Conservation (phyloP, 2,329 filamentous ascomycete genomes). For the Exophiala oligosperma region DNA sequence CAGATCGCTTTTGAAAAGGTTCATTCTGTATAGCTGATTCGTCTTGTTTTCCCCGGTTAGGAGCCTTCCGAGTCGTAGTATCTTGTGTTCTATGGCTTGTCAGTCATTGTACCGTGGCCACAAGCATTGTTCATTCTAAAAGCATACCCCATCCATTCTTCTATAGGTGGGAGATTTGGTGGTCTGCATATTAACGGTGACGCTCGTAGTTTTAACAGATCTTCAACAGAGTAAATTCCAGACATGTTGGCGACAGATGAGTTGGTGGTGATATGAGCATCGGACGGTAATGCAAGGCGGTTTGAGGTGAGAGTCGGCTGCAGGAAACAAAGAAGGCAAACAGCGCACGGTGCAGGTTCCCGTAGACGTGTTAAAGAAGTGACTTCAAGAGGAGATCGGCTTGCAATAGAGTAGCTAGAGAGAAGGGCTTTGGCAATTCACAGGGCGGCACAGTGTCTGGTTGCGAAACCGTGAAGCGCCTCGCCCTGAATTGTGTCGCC, state of each 20-base stretch:
- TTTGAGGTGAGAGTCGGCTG: not conserved
- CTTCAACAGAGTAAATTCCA: conserved; percentile 71
- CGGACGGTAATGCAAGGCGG: not conserved
- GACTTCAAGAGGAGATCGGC: not conserved
- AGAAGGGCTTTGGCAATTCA: not conserved
- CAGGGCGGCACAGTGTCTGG: not conserved
- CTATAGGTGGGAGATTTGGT: conserved; percentile 72
- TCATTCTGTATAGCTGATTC: conserved; percentile 21
- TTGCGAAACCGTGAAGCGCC: not conserved
- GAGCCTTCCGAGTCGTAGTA: conserved; percentile 34
- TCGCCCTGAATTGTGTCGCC: not conserved
- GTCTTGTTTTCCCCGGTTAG: conserved; percentile 22
- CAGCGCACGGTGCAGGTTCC: too few relatives aligned
- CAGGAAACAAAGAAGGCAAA: too few relatives aligned
- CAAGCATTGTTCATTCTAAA: conserved; percentile 7
- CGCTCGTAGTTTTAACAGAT: conserved; percentile 71
- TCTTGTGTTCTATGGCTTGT: conserved; percentile 43
- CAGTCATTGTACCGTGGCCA: conserved; percentile 16
- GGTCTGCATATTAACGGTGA: conserved; percentile 85
- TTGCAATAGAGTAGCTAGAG: not conserved
- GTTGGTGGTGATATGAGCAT: conserved; percentile 14
- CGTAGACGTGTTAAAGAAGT: not conserved
- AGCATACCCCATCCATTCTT: conserved; percentile 92
- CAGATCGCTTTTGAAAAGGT: conserved; percentile 35
- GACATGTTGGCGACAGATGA: conserved; percentile 27